Evolutionary conservation across 129 eudicot genomes (phyloP), one percentile per base, ranked within the genome.

Genomic region (Chrysanthemum makinoi): DNA sequence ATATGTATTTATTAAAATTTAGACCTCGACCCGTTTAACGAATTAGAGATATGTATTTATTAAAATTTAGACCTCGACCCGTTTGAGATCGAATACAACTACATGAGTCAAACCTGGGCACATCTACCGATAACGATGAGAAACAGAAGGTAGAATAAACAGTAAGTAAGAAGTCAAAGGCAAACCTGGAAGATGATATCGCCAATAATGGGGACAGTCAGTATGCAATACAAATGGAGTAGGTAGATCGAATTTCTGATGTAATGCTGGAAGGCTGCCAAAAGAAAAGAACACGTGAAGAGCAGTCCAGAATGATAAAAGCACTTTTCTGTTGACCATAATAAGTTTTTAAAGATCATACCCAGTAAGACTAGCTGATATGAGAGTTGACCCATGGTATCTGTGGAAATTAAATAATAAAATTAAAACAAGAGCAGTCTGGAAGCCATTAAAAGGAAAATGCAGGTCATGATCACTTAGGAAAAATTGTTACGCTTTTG

Each of bases 191-290:
- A 85, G 88, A 82, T 87, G 98, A 75, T 60, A 83, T 6, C 98
- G 88, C 98, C 98, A 93, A 76, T 87, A 93, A 83, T 93, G 98
- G 48, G 98, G 98, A 75, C 98, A 92, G 50, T 92, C 98, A 0
- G 98, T 86, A 77, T 92, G 95, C 73, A 89, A 58, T 8, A 92
- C 88, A 71, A 92, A 92, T 20, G 96, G 98, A 72, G 91, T 87
- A 3, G 98, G 98, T 48, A 92, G 80, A 85, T 92, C 98, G 74
- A 92, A 92, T 54, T 85, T 86, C 70, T 89, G 89, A 81, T 92
- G 98, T 26, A 92, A 80, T 35, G 96, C 87, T 8, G 91, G 86
- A 69, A 92, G 91, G 28, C 98, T 92, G 83, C 15, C 1, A 66
- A 49, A 81, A 64, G 10, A 54, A 35, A 35, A 3, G 44, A 16